phyloP scores from a whole-genome alignment of 345 rosid genomes.

The Ceriops tagal region DNA sequence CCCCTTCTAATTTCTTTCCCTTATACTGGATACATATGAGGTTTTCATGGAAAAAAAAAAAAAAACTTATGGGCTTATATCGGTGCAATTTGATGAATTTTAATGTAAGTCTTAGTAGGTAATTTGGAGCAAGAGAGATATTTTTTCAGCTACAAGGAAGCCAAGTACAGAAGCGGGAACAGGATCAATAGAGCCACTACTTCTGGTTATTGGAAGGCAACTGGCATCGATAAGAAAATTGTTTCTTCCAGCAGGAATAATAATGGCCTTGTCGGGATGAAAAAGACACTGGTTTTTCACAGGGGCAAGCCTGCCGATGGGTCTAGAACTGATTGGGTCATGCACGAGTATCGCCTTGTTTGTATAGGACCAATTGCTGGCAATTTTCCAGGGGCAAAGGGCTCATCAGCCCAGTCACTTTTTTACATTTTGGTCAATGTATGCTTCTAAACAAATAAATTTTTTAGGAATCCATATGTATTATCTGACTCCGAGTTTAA shows the following conservation, averaged over 20 bases:
- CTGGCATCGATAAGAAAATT: slow-evolving; percentile 59
- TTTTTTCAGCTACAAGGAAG: slow-evolving; percentile 68
- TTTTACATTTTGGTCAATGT: not conserved
- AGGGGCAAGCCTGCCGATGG: slow-evolving; percentile 64
- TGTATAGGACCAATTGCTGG: slow-evolving; percentile 1
- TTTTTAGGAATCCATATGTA: too few relatives aligned
- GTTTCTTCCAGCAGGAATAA: slow-evolving; percentile 30
- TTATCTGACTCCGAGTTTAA: not conserved
- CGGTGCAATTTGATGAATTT: not conserved
- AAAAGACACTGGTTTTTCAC: slow-evolving; percentile 70
- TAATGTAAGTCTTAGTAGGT: slow-evolving; percentile 26
- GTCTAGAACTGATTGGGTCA: slow-evolving; percentile 77
- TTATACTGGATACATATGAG: too few relatives aligned
- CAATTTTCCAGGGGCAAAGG: not conserved
- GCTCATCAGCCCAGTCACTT: slow-evolving; percentile 33
- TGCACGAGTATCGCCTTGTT: slow-evolving; percentile 78
- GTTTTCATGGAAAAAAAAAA: too few relatives aligned
- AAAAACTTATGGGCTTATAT: not conserved
- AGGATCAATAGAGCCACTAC: slow-evolving; percentile 51
- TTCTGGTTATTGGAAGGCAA: slow-evolving; percentile 86
- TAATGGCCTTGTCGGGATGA: slow-evolving; percentile 55
- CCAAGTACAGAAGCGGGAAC: slow-evolving; percentile 55
- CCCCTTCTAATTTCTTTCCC: too few relatives aligned
- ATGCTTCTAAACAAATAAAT: too few relatives aligned
- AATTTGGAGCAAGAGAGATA: slow-evolving; percentile 60